phyloP scores from a whole-genome alignment of 805 yeast genomes.

The Kockiozyma suomiensis region DNA sequence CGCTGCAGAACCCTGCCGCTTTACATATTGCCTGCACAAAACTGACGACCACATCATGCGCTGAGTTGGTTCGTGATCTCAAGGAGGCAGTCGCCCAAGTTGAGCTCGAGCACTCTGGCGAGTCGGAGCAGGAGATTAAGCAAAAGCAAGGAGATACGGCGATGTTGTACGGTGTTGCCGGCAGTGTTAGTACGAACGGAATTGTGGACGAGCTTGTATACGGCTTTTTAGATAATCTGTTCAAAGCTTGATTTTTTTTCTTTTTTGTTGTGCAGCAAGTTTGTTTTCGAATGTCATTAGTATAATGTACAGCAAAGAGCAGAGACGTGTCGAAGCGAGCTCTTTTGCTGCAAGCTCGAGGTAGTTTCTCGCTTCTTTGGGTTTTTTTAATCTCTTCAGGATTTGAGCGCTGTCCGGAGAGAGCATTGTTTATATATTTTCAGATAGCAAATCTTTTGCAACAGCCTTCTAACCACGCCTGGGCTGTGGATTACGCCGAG shows the following conservation, averaged over 20 bases:
- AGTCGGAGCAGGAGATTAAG: slow-evolving; percentile 7
- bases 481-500: too few species aligned
- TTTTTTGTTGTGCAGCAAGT: neutral
- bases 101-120: slow-evolving; percentile 3
- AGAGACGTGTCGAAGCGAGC: too few species aligned
- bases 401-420: too few species aligned
- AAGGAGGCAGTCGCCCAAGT: slow-evolving; percentile 1
- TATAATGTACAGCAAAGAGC: too few species aligned
- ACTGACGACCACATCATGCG: slow-evolving; percentile 62
- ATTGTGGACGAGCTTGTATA: slow-evolving; percentile 78
- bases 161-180: slow-evolving; percentile 94
- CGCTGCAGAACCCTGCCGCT: slow-evolving; percentile 89
- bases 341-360: too few species aligned
- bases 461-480: too few species aligned
- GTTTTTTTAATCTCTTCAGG: too few species aligned
- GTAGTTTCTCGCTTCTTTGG: too few species aligned
- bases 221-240: slow-evolving; percentile 79
- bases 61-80: slow-evolving; percentile 55
- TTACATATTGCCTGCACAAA: slow-evolving; percentile 84
- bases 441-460: too few species aligned
- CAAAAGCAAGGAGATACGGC: slow-evolving; percentile 59
- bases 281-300: neutral
- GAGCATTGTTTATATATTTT: too few species aligned
- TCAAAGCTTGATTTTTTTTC: slow-evolving; percentile 50
- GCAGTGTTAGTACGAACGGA: slow-evolving; percentile 79